phyloP scores from a whole-genome alignment of 768 basidiomycete species.

The Pleurotus salmoneostramineus region DNA sequence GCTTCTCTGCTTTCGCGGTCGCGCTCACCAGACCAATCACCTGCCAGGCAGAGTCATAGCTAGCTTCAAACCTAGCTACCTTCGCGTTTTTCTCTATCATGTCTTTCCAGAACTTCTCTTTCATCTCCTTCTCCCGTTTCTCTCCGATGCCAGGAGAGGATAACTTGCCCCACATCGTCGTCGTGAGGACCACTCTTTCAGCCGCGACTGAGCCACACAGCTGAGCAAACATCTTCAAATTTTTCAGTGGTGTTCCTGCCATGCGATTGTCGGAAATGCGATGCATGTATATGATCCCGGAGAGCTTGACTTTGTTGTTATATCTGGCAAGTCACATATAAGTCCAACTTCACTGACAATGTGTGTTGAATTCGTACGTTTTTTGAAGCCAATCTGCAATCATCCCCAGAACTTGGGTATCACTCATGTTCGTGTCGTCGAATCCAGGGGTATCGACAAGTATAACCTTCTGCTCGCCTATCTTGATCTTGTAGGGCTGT shows the following conservation, averaged over 20 bases:
- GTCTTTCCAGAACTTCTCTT: constrained; percentile 7
- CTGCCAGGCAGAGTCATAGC: constrained; percentile 7
- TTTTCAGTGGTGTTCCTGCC: constrained; percentile 37
- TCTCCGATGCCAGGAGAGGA: no score
- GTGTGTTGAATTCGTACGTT: constrained; percentile 9
- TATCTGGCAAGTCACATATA: constrained; percentile 13
- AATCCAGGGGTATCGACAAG: constrained; percentile 21
- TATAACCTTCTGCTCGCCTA: constrained; percentile 1
- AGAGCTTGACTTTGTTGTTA: constrained; percentile 19
- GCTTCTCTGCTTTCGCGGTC: neutral
- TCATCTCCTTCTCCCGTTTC: constrained; percentile 7
- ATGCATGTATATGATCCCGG: constrained; percentile 26
- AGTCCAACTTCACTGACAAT: neutral
- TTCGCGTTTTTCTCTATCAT: constrained; percentile 5
- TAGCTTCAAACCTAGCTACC: constrained; percentile 2
- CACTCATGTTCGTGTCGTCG: constrained; percentile 14
- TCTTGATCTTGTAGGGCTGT: neutral
- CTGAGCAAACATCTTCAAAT: constrained; percentile 44
- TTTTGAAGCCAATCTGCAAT: constrained; percentile 14
- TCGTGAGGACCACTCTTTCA: constrained; percentile 43
- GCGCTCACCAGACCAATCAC: constrained; percentile 1
- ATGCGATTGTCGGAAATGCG: constrained; percentile 33
- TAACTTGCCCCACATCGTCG: constrained; percentile 46
- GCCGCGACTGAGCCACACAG: constrained; percentile 42
- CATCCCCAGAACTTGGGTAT: constrained; percentile 11